Conservation (phyloP, 2,329 filamentous ascomycete genomes). For the Dactylella cylindrospora region DNA sequence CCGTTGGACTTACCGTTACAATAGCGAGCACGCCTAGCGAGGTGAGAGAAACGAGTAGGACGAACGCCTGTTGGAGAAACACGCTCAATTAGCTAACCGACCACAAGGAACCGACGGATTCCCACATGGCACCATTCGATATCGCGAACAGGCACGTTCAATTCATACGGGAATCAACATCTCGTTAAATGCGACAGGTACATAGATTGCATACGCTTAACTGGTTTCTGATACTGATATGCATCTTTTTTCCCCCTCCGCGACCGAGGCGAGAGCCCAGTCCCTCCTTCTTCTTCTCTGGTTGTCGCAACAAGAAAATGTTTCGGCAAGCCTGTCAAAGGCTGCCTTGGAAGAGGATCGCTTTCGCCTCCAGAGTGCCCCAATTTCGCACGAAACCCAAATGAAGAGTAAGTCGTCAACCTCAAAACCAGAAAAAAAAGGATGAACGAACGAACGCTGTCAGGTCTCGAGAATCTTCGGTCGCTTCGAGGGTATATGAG, state of each 20-base stretch:
- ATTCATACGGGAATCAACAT: neutral
- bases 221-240: conserved; percentile 42
- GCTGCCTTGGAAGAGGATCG: conserved; percentile 17
- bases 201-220: conserved; percentile 22
- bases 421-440: neutral
- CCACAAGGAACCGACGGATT: conserved; percentile 3
- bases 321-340: conserved; percentile 38
- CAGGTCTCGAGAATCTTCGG: too few species aligned
- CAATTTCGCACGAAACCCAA: neutral
- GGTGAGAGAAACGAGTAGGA: conserved; percentile 40
- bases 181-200: too few species aligned
- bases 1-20: conserved; percentile 29
- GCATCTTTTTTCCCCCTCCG: conserved; percentile 9
- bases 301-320: too few species aligned
- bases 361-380: conserved; percentile 7
- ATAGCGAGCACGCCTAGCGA: conserved; percentile 40
- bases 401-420: neutral
- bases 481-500: too few species aligned
- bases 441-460: neutral
- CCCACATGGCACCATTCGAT: neutral
- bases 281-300: too few species aligned
- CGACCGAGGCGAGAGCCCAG: neutral
- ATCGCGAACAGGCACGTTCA: neutral
- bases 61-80: conserved; percentile 41
- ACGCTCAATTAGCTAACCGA: too few species aligned